These are phyloP conservation scores for Herpetomonas tarakana DNA, from an alignment of 208 protist species.

Conservation along the genomic window DNA sequence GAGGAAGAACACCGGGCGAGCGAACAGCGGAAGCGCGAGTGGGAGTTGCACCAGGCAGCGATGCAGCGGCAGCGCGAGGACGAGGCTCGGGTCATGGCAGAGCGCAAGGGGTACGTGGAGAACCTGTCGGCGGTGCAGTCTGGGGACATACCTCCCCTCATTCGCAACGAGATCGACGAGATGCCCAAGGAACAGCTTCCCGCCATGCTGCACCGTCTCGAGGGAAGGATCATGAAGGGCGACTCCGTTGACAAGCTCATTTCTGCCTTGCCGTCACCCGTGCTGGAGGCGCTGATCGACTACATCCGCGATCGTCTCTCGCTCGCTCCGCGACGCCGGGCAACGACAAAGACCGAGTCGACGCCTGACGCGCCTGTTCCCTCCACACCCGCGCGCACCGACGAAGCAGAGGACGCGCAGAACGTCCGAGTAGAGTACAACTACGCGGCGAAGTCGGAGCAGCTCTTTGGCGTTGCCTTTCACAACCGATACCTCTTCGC, in stretches of 20 bases:
- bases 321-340: slow-evolving; percentile 30
- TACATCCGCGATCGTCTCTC: slow-evolving; percentile 79
- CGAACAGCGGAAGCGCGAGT: slow-evolving; percentile 23
- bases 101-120: slow-evolving; percentile 68
- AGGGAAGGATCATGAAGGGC: slow-evolving; percentile 47
- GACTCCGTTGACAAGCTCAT: slow-evolving; percentile 83
- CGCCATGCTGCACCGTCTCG: slow-evolving; percentile 68
- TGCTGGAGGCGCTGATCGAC: slow-evolving; percentile 54
- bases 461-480: slow-evolving; percentile 82
- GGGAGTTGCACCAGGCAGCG: slow-evolving; percentile 24
- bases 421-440: slow-evolving; percentile 66
- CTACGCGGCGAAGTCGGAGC: slow-evolving; percentile 68
- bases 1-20: slow-evolving; percentile 44
- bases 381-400: background rate
- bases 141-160: slow-evolving; percentile 66
- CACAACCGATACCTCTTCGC: slow-evolving; percentile 91
- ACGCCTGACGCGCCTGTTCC: background rate
- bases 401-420: slow-evolving; percentile 9
- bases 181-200: slow-evolving; percentile 71
- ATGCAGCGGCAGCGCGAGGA: slow-evolving; percentile 36
- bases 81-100: slow-evolving; percentile 57
- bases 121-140: slow-evolving; percentile 71
- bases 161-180: slow-evolving; percentile 68
- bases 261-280: slow-evolving; percentile 67
- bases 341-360: background rate